phyloP scores from a whole-genome alignment of 441 rosid species.

The Pelargonium citronellum region DNA sequence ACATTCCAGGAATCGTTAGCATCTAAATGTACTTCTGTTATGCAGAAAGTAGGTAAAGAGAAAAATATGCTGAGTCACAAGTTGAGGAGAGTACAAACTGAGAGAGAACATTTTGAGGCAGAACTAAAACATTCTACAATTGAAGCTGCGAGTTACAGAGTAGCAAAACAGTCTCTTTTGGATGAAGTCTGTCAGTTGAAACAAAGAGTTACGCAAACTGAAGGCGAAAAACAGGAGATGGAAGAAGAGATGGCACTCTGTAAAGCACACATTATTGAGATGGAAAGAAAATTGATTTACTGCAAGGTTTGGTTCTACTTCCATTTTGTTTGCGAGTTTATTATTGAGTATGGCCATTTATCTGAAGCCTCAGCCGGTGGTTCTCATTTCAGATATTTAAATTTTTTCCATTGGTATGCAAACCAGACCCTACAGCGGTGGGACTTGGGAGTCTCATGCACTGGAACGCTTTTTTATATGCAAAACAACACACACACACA shows the following conservation, averaged over 20 bases:
- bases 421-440: too few relatives aligned
- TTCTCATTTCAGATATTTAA: too few relatives aligned
- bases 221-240: conserved; percentile 8
- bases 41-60: conserved; percentile 11
- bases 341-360: too few relatives aligned
- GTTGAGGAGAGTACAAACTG: conserved; percentile 1
- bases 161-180: not conserved
- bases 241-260: conserved; percentile 8
- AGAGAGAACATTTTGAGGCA: conserved; percentile 6
- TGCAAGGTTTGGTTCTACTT: conserved; percentile 8
- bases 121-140: not conserved
- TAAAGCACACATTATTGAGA: conserved; percentile 3
- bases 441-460: too few relatives aligned
- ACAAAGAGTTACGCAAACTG: not conserved
- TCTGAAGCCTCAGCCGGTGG: too few relatives aligned
- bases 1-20: not conserved
- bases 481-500: too few relatives aligned
- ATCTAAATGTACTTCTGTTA: conserved; percentile 2
- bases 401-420: too few relatives aligned
- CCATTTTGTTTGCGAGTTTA: not conserved
- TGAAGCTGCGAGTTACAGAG: not conserved
- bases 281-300: conserved; percentile 2
- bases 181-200: conserved; percentile 2
- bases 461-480: too few relatives aligned
- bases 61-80: conserved; percentile 1